These are phyloP conservation scores for Kurtzmaniella cleridarum DNA, from an alignment of 805 yeast species.

Conservation along the genomic window DNA sequence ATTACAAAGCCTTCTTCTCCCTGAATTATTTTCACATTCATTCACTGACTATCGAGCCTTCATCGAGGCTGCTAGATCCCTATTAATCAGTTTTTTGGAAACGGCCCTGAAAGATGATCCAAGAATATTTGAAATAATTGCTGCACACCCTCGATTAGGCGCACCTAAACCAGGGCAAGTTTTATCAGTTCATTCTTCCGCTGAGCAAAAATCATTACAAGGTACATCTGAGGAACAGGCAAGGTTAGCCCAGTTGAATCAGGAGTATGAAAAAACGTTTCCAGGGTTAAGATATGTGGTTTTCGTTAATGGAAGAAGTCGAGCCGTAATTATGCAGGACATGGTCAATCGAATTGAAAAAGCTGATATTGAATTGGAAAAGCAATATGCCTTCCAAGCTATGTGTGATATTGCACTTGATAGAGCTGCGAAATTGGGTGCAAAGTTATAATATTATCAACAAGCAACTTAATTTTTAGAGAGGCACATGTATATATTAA, in stretches of 20 bases:
- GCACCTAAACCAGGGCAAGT: conserved; percentile 39
- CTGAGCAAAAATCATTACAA: conserved; percentile 65
- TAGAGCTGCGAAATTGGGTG: conserved; percentile 53
- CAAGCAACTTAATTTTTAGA: no score
- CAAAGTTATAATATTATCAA: conserved; percentile 19
- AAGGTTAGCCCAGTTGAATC: conserved; percentile 50
- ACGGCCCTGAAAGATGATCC: conserved; percentile 16
- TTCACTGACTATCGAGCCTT: conserved; percentile 25
- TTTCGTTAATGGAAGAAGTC: conserved; percentile 78
- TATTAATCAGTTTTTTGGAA: conserved; percentile 27
- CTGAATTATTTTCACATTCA: conserved; percentile 19
- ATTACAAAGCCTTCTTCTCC: conserved; percentile 25
- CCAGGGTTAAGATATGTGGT: conserved; percentile 79
- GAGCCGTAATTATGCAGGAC: conserved; percentile 57
- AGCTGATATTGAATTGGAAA: conserved; percentile 51
- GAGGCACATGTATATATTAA: no score
- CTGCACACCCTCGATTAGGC: conserved; percentile 90
- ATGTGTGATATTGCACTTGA: conserved; percentile 91
- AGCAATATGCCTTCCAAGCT: conserved; percentile 66
- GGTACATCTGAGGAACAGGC: conserved; percentile 41
- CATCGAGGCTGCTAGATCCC: conserved; percentile 40
- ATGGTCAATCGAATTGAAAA: conserved; percentile 57
- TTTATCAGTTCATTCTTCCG: conserved; percentile 59
- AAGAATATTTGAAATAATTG: conserved; percentile 52
- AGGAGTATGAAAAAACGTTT: conserved; percentile 52